Evolutionary conservation across 192 early-diverging fungal genomes (phyloP).

Genomic region (Coemansia sp.): DNA sequence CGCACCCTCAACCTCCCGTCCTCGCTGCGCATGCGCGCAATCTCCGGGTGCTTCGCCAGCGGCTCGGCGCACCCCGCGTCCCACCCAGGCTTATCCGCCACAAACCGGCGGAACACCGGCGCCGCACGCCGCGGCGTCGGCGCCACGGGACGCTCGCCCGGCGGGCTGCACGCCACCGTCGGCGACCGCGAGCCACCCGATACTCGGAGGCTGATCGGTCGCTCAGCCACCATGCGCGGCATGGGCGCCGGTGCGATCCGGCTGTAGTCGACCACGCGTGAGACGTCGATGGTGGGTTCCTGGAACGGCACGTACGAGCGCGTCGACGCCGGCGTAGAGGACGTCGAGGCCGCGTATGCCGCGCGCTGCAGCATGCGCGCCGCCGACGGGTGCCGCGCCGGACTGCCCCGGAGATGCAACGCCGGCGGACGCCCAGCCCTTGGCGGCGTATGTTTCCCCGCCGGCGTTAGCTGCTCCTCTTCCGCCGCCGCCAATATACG

Average conservation of each 20-base stretch:
- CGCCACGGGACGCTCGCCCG: conserved; percentile 21
- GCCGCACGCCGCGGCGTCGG: conserved; percentile 41
- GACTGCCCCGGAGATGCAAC: too few relatives aligned
- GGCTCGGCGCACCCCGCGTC: neutral
- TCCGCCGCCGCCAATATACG: too few relatives aligned
- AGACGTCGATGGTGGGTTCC: conserved; percentile 46
- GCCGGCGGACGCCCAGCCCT: conserved; percentile 1
- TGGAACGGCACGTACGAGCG: conserved; percentile 47
- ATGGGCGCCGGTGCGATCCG: conserved; percentile 10
- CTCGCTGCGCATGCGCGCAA: conserved; percentile 9
- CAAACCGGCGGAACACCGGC: conserved; percentile 11
- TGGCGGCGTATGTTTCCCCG: conserved; percentile 16
- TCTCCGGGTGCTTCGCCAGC: neutral
- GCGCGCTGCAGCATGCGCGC: neutral
- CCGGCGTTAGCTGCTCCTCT: neutral
- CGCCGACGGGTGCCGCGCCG: too few relatives aligned
- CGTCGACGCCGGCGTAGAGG: conserved; percentile 5
- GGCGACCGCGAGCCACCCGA: neutral
- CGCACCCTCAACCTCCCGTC: conserved; percentile 12
- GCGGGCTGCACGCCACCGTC: neutral
- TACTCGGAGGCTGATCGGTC: neutral
- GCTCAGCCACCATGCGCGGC: too few relatives aligned
- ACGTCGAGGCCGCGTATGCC: conserved; percentile 1
- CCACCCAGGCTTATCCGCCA: neutral
- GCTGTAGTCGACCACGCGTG: conserved; percentile 25